Percentiles rank a stretch among this genome's conserved stretches.
These are phyloP conservation scores for Fusarium coffeatum DNA, from an alignment of 2,329 filamentous ascomycete genomes.

Conservation along the genomic window DNA sequence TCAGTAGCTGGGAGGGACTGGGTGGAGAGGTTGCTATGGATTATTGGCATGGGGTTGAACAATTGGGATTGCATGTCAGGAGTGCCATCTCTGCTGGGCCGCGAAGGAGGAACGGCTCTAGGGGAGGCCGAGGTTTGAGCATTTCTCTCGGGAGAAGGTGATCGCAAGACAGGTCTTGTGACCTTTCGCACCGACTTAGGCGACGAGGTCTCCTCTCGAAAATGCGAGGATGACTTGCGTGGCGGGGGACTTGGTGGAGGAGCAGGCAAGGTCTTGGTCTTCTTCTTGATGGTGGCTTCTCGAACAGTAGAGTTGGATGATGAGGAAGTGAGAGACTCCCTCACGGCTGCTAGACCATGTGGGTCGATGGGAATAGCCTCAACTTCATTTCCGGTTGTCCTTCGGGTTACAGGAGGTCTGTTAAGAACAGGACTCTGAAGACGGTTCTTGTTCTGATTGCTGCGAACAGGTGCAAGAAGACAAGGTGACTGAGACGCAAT, in stretches of 20 bases:
- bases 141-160: slow-evolving; percentile 51
- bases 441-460: slow-evolving; percentile 59
- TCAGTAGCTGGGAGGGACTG: slow-evolving; percentile 58
- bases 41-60: slow-evolving; percentile 63
- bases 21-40: slow-evolving; percentile 70
- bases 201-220: slow-evolving; percentile 55
- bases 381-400: slow-evolving; percentile 66
- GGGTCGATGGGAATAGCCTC: slow-evolving; percentile 61
- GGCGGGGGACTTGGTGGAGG: slow-evolving; percentile 70
- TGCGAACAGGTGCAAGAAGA: slow-evolving; percentile 62
- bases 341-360: slow-evolving; percentile 71
- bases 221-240: slow-evolving; percentile 70
- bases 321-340: slow-evolving; percentile 77
- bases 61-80: slow-evolving; percentile 69
- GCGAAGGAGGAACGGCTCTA: slow-evolving; percentile 60
- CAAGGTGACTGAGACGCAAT: slow-evolving; percentile 80
- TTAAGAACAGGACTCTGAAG: slow-evolving; percentile 67
- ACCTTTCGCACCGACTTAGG: slow-evolving; percentile 52
- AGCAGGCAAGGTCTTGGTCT: slow-evolving; percentile 58
- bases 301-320: slow-evolving; percentile 78
- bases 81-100: slow-evolving; percentile 77
- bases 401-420: slow-evolving; percentile 70
- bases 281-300: slow-evolving; percentile 59
- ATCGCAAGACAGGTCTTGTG: slow-evolving; percentile 47
- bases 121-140: slow-evolving; percentile 44